Conservation (phyloP, 345 rosid species). For the Firmiana major region DNA sequence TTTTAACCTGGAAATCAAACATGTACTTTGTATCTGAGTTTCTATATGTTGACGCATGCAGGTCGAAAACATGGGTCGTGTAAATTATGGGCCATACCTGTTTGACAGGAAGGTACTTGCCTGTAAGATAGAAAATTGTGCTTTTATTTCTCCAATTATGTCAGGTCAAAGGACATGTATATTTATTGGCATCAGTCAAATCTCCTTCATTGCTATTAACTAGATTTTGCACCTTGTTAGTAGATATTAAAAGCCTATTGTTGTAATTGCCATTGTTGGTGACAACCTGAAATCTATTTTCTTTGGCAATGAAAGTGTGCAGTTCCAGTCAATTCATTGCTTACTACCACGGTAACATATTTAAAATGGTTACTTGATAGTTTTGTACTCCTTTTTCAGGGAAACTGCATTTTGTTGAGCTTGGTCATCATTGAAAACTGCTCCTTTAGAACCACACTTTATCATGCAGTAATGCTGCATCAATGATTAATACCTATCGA, state of each 20-base stretch:
- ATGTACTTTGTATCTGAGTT: neutral
- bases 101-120: constrained; percentile 73
- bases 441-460: neutral
- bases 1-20: neutral
- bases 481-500: neutral
- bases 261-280: neutral
- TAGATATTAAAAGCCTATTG: neutral
- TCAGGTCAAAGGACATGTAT: neutral
- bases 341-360: neutral
- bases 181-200: neutral
- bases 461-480: neutral
- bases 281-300: neutral
- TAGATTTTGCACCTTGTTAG: neutral
- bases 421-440: neutral
- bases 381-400: neutral
- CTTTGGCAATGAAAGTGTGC: neutral
- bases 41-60: constrained; percentile 17
- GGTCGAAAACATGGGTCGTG: constrained; percentile 97
- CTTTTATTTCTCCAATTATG: constrained; percentile 1
- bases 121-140: neutral
- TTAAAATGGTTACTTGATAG: neutral
- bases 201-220: neutral
- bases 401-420: neutral
- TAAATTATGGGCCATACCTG: constrained; percentile 72
- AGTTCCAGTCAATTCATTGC: neutral